Base-by-base conservation (phyloP, 176 grass and related monocot species). In the Leersia perrieri region DNA sequence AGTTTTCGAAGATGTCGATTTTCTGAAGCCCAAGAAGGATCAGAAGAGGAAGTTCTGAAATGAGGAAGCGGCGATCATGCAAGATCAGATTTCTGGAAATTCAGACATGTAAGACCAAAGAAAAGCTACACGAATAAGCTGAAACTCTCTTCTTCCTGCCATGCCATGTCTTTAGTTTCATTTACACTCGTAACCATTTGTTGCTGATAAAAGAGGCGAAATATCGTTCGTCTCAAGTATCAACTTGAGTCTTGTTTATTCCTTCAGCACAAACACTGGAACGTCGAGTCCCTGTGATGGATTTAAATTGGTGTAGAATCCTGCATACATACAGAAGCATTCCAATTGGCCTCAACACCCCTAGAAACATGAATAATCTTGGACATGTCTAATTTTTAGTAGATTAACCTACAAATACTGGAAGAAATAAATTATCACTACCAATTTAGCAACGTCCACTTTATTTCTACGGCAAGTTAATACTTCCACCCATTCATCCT, bases 1-100 rank as follows among this genome's bases (percentile, higher is more conserved):
- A 72, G 47, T 75, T 61, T 67, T 41, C 55, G 74, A 69, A 38
- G 85, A 90, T 16, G 58, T 60, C n/a, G 85, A 80, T 18, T 47
- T 78, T 22, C 73, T 76, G 68, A 69, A 13, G 58, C 66, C 60
- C 26, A 73, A 63, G 39, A 32, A 69, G 9, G 62, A 89, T 36
- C 34, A 85, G 45, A 85, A 65, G 32, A 35, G 33, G 23, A 33
- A 81, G 44, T 4, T 75, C 63, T 60, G 77, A 22, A 42, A 30
- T 33, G 79, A 42, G 33, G 33, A 40, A n/a, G 14, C 11, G 36
- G 68, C 7, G 25, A 72, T 65, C 51, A 2, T 53, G 42, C 32
- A 85, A 36, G 28, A 60, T 7, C 8, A 34, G 35, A 8, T 77
- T 2, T 47, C 36, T 35, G 27, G 27, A 44, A 68, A 45, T 60